These are phyloP conservation scores for Erucastrum elatum DNA, from an alignment of 345 rosid genomes.

Conservation along the genomic window DNA sequence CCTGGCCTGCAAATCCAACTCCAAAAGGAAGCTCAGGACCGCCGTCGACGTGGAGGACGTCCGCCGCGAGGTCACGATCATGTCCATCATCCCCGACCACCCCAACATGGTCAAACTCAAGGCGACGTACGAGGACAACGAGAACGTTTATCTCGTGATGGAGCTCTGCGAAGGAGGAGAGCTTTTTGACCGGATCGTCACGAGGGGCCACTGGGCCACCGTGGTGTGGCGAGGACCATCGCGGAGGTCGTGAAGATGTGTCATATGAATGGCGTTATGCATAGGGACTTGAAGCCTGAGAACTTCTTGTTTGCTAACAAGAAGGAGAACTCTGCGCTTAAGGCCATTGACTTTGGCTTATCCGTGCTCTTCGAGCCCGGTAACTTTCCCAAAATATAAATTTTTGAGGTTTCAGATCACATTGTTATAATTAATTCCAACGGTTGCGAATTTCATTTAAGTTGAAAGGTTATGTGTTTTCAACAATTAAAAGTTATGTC, in stretches of 20 bases:
- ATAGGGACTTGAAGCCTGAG: constrained; percentile 95
- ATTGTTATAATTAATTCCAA: neutral
- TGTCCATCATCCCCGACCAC: constrained; percentile 83
- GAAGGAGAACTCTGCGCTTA: constrained; percentile 85
- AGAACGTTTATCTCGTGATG: constrained; percentile 94
- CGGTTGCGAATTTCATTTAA: no score
- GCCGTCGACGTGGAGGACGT: constrained; percentile 91
- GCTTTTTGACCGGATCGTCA: constrained; percentile 91
- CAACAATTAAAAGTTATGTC: no score
- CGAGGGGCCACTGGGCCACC: constrained; percentile 87
- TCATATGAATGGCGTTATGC: constrained; percentile 93
- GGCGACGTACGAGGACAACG: constrained; percentile 89
- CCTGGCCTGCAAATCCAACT: constrained; percentile 87
- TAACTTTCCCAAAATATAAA: constrained; percentile 28
- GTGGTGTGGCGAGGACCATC: constrained; percentile 59
- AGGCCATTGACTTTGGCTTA: constrained; percentile 91
- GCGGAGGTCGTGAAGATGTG: constrained; percentile 95
- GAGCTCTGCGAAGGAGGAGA: constrained; percentile 97
- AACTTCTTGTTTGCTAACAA: constrained; percentile 87
- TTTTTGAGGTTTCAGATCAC: neutral
- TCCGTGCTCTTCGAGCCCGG: constrained; percentile 94
- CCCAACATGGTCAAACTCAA: constrained; percentile 79
- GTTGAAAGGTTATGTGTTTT: no score
- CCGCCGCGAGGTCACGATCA: constrained; percentile 87
- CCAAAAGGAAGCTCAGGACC: constrained; percentile 82